Conservation (phyloP, 2,329 filamentous ascomycete species). For the Fusarium newnesense region DNA sequence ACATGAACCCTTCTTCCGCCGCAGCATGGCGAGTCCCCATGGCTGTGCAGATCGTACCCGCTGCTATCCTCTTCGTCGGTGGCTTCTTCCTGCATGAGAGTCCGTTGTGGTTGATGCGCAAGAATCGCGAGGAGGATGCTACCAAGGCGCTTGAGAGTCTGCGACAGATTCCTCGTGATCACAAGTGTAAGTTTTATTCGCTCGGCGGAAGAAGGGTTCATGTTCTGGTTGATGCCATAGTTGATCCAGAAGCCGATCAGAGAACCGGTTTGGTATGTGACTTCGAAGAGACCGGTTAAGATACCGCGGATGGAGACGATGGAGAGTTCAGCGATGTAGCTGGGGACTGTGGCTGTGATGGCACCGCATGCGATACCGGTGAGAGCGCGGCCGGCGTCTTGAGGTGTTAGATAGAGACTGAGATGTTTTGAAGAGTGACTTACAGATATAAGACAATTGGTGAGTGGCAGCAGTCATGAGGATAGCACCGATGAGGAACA, state of each 20-base stretch:
- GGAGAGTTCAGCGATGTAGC: slow-evolving; percentile 72
- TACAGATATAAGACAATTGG: slow-evolving; percentile 57
- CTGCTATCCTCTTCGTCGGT: slow-evolving; percentile 55
- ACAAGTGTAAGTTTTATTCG: too few species aligned
- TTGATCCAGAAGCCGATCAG: slow-evolving; percentile 64
- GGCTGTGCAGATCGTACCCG: slow-evolving; percentile 58
- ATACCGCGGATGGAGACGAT: slow-evolving; percentile 67
- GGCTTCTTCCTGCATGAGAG: slow-evolving; percentile 58
- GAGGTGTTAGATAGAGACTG: not conserved
- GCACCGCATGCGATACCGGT: slow-evolving; percentile 68
- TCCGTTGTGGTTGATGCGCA: slow-evolving; percentile 53
- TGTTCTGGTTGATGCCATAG: slow-evolving; percentile 55
- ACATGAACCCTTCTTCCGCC: too few species aligned
- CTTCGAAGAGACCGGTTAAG: slow-evolving; percentile 63
- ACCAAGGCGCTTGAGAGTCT: slow-evolving; percentile 50
- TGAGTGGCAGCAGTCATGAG: slow-evolving; percentile 55
- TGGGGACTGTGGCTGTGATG: slow-evolving; percentile 67
- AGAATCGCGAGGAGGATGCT: slow-evolving; percentile 48
- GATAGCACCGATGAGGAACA: slow-evolving; percentile 58
- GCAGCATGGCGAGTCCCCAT: slow-evolving; percentile 61
- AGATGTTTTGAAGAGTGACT: not conserved
- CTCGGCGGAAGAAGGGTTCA: too few species aligned
- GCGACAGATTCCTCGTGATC: slow-evolving; percentile 55
- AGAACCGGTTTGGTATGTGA: slow-evolving; percentile 64
- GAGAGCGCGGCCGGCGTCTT: slow-evolving; percentile 67